Evolutionary conservation across 192 early-diverging fungal genomes (phyloP).

Genomic region (Anaeromyces robustus): DNA sequence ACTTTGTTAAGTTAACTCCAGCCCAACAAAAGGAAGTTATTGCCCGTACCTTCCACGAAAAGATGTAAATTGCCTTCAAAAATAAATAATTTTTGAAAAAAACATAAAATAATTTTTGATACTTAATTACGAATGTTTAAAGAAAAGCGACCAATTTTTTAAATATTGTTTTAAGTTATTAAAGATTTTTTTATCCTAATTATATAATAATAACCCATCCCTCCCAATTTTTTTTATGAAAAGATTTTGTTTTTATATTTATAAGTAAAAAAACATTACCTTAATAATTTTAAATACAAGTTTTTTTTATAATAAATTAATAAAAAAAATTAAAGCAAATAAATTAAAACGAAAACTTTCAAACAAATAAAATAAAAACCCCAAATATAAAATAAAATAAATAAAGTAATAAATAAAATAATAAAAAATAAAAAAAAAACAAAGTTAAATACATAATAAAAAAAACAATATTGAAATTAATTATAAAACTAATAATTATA

Average conservation of each 20-base stretch:
- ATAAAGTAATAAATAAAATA: too few species aligned
- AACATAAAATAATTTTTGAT: too few species aligned
- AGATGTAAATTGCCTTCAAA: not conserved
- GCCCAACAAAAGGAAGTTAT: constrained; percentile 11
- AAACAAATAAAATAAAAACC: not conserved
- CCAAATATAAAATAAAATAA: too few species aligned
- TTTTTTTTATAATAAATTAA: not conserved
- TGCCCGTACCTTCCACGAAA: constrained; percentile 4
- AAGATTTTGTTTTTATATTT: not conserved
- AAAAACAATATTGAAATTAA: too few species aligned
- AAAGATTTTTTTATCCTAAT: too few species aligned
- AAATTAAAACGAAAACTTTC: not conserved
- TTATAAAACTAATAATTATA: too few species aligned
- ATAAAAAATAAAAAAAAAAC: too few species aligned
- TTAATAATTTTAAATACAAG: not conserved
- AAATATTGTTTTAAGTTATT: too few species aligned
- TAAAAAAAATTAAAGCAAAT: not conserved
- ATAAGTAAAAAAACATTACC: not conserved
- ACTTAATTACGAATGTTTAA: not conserved
- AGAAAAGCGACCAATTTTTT: not conserved
- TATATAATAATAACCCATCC: not conserved
- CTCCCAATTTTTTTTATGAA: not conserved
- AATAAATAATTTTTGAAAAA: not conserved
- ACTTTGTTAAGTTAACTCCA: constrained; percentile 8
- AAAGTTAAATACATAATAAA: too few species aligned